Base-by-base conservation (phyloP, 805 yeast genomes). In the Metschnikowia shivogae region DNA sequence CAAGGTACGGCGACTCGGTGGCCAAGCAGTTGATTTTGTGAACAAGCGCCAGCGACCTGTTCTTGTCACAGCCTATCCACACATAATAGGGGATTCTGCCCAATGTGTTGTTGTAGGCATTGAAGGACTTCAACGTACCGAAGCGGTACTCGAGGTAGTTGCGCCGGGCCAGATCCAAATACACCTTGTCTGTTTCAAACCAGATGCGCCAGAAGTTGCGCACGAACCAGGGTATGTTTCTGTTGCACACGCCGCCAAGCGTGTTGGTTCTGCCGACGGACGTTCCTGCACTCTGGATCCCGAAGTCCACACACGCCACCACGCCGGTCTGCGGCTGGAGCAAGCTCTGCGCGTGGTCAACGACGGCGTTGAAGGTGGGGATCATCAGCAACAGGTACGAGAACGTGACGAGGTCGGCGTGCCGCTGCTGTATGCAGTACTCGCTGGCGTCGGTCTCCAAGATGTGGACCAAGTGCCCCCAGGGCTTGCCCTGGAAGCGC, bases 371-470 rank as follows among this genome's bases (percentile, higher is more conserved):
- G 63, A 82, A 87, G 33, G 86, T 73, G 36, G 95, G 95, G 56
- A 86, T 86, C 95, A 86, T 86, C 14, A 92, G 84, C 46, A 86
- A 72, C 1, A 92, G 84, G 65, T 86, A 86, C 6, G 90, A 84
- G 60, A 86, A 82, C 7, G 95, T 84, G 53, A 86, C 73, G 49
- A 86, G 68, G 56, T 87, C 89, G n/a, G 86, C 90, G 24, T 63
- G 57, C 17, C 59, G 60, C 45, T 62, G 50, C 46, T 60, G 67
- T 32, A 84, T 72, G 34, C 70, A 65, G 59, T 87, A 86, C 46
- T 80, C 82, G 53, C 86, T 79, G 17, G 92, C 95, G 63, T 86
- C 95, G 28, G 84, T 83, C 53, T 86, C 77, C 42, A 83, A 58
- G 42, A 87, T 81, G 48, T 77, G 78, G 30, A 87, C 92, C 34